Evolutionary conservation across 495 filamentous ascomycete species (phyloP).

Genomic region (Neurospora africana): DNA sequence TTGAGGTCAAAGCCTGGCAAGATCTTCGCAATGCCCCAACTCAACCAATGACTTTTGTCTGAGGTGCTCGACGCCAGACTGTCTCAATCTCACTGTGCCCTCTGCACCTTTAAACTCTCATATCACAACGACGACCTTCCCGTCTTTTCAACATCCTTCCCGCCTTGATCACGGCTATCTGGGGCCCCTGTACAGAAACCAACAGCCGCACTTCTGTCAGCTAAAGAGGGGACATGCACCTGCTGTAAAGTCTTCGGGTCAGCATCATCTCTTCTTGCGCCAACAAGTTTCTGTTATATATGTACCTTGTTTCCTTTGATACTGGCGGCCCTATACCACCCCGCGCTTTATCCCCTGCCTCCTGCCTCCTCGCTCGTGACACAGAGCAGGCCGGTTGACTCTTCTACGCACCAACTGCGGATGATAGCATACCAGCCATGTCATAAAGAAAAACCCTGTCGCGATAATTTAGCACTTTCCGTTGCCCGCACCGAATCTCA

Average conservation of each 20-base stretch:
- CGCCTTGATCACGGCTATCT: background rate
- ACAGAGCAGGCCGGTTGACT: background rate
- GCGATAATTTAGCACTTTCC: slow-evolving; percentile 17
- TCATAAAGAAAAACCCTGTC: slow-evolving; percentile 12
- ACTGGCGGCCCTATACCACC: background rate
- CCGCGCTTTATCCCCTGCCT: background rate
- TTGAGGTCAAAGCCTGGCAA: background rate
- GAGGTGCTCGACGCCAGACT: background rate
- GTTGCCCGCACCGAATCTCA: slow-evolving; percentile 9
- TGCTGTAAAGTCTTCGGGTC: background rate
- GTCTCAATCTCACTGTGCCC: slow-evolving; percentile 5
- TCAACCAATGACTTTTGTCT: background rate
- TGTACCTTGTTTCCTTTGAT: background rate
- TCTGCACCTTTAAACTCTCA: slow-evolving; percentile 1
- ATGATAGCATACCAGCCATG: slow-evolving; percentile 10
- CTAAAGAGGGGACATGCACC: background rate
- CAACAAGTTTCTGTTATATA: background rate
- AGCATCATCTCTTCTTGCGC: slow-evolving; percentile 1
- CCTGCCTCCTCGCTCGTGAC: slow-evolving; percentile 1
- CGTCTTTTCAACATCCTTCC: slow-evolving; percentile 9
- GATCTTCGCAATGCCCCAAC: background rate
- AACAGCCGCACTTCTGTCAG: background rate
- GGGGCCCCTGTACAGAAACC: background rate
- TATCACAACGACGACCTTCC: slow-evolving; percentile 1
- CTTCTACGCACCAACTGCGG: background rate